A percentile compares a stretch with the other conserved stretches of the same genome.
phyloP scores from a whole-genome alignment of 345 rosid species.

The Noccaea caerulescens region DNA sequence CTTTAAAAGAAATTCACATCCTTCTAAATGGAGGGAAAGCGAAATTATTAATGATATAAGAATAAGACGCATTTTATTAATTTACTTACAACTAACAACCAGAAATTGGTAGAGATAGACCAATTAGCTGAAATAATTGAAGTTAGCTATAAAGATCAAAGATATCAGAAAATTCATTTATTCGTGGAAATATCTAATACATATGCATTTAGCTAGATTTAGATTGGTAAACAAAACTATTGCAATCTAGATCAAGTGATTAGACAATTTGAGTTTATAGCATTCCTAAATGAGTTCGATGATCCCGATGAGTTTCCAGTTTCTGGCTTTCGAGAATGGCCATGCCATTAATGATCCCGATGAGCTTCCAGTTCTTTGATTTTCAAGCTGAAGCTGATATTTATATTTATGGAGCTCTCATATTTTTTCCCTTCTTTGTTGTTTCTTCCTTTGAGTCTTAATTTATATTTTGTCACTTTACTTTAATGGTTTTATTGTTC shows the following conservation, averaged over 20 bases:
- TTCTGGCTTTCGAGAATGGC: too few relatives aligned
- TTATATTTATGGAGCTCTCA: too few relatives aligned
- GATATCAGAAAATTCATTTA: not conserved
- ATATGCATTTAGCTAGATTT: not conserved
- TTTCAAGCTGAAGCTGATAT: too few relatives aligned
- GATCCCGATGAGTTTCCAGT: too few relatives aligned
- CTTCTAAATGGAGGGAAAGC: not conserved
- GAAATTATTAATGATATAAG: not conserved
- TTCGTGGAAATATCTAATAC: not conserved
- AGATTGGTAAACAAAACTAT: too few relatives aligned
- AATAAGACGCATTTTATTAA: not conserved
- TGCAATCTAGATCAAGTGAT: too few relatives aligned
- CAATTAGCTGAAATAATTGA: too few relatives aligned
- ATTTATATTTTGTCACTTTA: constrained; percentile 35
- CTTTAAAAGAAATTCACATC: not conserved
- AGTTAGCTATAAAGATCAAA: not conserved
- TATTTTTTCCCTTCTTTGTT: constrained; percentile 8
- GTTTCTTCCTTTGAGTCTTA: constrained; percentile 20
- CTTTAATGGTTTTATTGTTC: constrained; percentile 23
- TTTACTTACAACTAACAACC: not conserved
- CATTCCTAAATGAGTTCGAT: too few relatives aligned
- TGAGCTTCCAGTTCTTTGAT: too few relatives aligned
- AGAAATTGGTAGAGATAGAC: too few relatives aligned
- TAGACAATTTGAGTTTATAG: too few relatives aligned
- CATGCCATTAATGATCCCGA: too few relatives aligned